Evolutionary conservation across 2,329 filamentous ascomycete species (phyloP), one percentile per base, ranked within the genome.

Genomic region (Penicillium concentricum): DNA sequence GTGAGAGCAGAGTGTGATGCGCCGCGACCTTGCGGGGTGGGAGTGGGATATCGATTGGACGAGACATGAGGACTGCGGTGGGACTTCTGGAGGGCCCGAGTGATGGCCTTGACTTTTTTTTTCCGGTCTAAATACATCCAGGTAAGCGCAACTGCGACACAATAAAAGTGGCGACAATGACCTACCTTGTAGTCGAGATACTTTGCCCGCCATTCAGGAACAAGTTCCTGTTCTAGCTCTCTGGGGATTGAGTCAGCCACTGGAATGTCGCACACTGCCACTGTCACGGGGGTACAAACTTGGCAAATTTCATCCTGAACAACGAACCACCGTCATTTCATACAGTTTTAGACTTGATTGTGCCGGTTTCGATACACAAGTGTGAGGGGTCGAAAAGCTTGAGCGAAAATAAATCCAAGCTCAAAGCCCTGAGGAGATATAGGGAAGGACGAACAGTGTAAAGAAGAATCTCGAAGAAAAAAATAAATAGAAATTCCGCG

Each of bases 141-240:
- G 35, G 32, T 52, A 35, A 51, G 41, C 16, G 26, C 10, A 28
- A 3, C 4, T 39, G 42, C 22, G 18, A 51, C 64, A 16, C 67
- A 45, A 32, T 10, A 38, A 49, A 24, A 18, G 22, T 56, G 45
- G 38, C n/a, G 43, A 10, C 12, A 26, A 20, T 7, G 20, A 26
- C 74, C 53, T 55, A 87, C 87, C 82, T 96, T 96, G 81, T 97
- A 97, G 76, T 97, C 86, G 66, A 97, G 83, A 74, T 97, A 97
- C 75, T 96, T 96, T 73, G 87, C 84, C 69, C 90, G 86, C 93
- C 93, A 97, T 84, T 97, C 92, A 71, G 92, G 92, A 62, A 97
- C 91, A 52, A 92, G 84, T 68, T 95, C 90, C 70, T 89, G 85
- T 71, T 96, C 91, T 61, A 96, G 82, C 78, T 96, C 91, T 71